A percentile compares a stretch with the other conserved stretches of the same genome.
These are phyloP conservation scores for Saccharomyces kudriavzevii DNA, from an alignment of 805 yeast genomes.

Conservation along the genomic window DNA sequence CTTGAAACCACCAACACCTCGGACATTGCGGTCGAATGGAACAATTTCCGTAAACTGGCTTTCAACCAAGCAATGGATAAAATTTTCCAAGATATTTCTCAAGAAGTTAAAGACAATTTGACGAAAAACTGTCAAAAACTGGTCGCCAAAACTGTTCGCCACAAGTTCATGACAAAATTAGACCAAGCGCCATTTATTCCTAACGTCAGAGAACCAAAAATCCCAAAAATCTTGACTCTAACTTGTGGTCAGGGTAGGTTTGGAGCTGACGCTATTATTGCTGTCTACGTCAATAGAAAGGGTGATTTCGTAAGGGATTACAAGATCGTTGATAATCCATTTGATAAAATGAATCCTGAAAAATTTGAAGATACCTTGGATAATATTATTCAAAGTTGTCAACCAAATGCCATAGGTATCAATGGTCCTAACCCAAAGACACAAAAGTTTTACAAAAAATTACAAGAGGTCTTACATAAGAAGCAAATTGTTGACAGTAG, in stretches of 20 bases:
- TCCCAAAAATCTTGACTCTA: conserved; percentile 75
- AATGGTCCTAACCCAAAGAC: conserved; percentile 79
- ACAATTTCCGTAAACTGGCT: conserved; percentile 58
- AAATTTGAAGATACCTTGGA: conserved; percentile 61
- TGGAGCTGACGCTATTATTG: conserved; percentile 78
- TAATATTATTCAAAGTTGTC: conserved; percentile 49
- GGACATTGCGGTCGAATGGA: conserved; percentile 74
- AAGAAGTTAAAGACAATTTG: conserved; percentile 75
- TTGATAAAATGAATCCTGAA: conserved; percentile 39
- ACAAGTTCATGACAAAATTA: conserved; percentile 56
- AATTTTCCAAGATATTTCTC: conserved; percentile 56
- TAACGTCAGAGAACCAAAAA: conserved; percentile 68
- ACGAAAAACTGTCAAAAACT: conserved; percentile 67
- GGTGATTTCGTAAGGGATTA: conserved; percentile 71
- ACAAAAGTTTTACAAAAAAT: conserved; percentile 48
- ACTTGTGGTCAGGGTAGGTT: conserved; percentile 81
- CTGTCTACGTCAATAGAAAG: conserved; percentile 65
- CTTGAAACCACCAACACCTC: conserved; percentile 73
- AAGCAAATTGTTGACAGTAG: conserved; percentile 50
- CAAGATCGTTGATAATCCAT: conserved; percentile 69
- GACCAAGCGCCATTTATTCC: conserved; percentile 95
- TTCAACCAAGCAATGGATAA: conserved; percentile 60
- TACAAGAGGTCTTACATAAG: conserved; percentile 48
- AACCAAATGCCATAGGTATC: conserved; percentile 85
- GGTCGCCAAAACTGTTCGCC: conserved; percentile 62